Percentiles rank a stretch among this genome's conserved stretches.
These are phyloP conservation scores for Silene conica DNA, from an alignment of 148 eudicot genomes.

Conservation along the genomic window DNA sequence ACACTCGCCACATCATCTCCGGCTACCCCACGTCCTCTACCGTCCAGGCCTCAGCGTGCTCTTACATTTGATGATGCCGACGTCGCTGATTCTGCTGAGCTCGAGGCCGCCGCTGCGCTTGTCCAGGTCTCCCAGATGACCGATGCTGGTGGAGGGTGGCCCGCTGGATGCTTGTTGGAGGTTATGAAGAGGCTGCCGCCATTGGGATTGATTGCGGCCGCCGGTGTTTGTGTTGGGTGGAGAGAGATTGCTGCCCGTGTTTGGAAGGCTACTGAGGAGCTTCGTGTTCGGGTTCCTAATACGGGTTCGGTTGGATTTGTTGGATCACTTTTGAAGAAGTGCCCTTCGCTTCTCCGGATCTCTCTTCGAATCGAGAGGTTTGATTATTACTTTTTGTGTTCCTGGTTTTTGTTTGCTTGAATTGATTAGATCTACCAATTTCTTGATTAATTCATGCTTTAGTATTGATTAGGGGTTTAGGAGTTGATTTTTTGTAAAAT, in stretches of 20 bases:
- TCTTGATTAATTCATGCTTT: neutral
- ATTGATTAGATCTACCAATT: neutral
- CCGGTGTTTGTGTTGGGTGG: slow-evolving; percentile 85
- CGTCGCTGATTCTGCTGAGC: slow-evolving; percentile 25
- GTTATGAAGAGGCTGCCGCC: slow-evolving; percentile 71
- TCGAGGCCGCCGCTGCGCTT: slow-evolving; percentile 19
- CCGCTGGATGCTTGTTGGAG: slow-evolving; percentile 58
- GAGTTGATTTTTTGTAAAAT: neutral
- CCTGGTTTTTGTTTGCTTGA: neutral
- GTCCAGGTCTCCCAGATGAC: neutral
- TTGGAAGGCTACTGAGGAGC: slow-evolving; percentile 73
- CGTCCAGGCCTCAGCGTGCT: slow-evolving; percentile 32
- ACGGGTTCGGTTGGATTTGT: slow-evolving; percentile 47
- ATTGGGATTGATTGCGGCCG: slow-evolving; percentile 52
- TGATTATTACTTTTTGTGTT: slow-evolving; percentile 2
- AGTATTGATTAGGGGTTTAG: neutral
- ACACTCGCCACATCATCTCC: slow-evolving; percentile 3
- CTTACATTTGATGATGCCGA: slow-evolving; percentile 65
- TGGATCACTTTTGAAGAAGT: slow-evolving; percentile 72
- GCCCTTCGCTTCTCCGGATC: slow-evolving; percentile 57
- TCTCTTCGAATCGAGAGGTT: slow-evolving; percentile 83
- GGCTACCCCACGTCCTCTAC: slow-evolving; percentile 19
- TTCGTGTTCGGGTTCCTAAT: slow-evolving; percentile 72
- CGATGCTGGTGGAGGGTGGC: slow-evolving; percentile 36
- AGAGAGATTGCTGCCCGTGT: slow-evolving; percentile 53